Conservation (phyloP, 2,329 filamentous ascomycete genomes). For the Colletotrichum cuscutae region DNA sequence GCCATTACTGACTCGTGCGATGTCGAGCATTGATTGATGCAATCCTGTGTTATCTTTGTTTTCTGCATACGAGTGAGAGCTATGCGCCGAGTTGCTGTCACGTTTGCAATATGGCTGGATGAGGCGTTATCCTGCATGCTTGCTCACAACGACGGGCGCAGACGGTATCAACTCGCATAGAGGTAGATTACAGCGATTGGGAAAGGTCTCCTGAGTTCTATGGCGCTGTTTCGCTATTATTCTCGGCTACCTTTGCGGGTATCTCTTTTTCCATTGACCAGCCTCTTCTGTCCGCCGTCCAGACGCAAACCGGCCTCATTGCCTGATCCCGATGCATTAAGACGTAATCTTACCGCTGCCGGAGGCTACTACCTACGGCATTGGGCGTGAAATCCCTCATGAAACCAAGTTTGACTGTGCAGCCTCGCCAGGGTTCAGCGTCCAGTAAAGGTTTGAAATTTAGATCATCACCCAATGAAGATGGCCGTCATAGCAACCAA, state of each 20-base stretch:
- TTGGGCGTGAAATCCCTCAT: conserved; percentile 32
- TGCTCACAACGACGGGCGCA: conserved; percentile 3
- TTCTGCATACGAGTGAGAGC: not conserved
- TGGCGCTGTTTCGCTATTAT: conserved; percentile 26
- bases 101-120: not conserved
- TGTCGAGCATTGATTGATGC: conserved; percentile 20
- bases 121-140: not conserved
- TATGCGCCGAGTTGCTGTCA: not conserved
- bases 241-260: conserved; percentile 29
- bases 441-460: conserved; percentile 22
- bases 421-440: conserved; percentile 29
- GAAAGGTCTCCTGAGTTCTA: not conserved
- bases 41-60: conserved; percentile 9
- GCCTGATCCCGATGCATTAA: conserved; percentile 31
- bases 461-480: conserved; percentile 29
- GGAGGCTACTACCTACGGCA: not conserved
- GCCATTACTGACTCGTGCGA: conserved; percentile 29
- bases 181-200: not conserved
- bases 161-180: not conserved
- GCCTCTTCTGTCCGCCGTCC: not conserved
- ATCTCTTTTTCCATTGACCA: not conserved
- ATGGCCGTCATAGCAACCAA: conserved; percentile 10
- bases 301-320: conserved; percentile 3
- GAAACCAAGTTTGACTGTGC: conserved; percentile 32
- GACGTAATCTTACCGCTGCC: conserved; percentile 33